Base-by-base conservation (phyloP, 2,329 filamentous ascomycete genomes). In the Scytalidium sp. region DNA sequence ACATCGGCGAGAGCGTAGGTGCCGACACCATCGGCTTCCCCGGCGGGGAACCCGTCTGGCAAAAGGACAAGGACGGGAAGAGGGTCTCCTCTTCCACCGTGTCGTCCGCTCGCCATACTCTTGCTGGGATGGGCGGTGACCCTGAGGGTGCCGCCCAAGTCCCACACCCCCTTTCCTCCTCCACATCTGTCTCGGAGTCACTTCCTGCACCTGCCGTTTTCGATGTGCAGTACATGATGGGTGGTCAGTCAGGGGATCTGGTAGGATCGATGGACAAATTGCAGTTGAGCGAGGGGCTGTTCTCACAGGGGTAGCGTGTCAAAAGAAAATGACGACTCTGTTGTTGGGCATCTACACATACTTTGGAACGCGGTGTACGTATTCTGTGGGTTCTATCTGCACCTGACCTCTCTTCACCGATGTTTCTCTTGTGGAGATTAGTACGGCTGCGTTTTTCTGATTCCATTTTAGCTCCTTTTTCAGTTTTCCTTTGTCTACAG, bases 1-100 rank as follows among this genome's bases (percentile, higher is more conserved):
- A 97, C 62, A 96, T 97, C 50, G 86, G 84, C 22, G 81, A 87
- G 54, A 91, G 87, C 0, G 73, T 97, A 1, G 81, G 84, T 19
- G 90, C 90, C 0, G 70, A 70, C 1, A 79, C 83, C 21, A 81
- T 96, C n/a, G 75, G 79, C 4, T 76, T 96, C 0, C 90, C 90
- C 0, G 85, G 83, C 0, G 81, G 78, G 0, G 69, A 75, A 19
- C 52, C 57, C 2, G 36, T 63, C 3, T 56, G 32, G 32, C 11
- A 36, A 36, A n/a, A 36, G 32, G 32, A 36, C 5, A 36, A 36
- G 17, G 17, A n/a, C 32, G 32, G 32, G 13, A 36, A 36, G 32
- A 36, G 32, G 15, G 32, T 36, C 7, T 36, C 25, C 7, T 27
- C 32, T 10, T 36, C 32, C 6, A 36, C 32, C 5, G 7, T 36